phyloP scores from a whole-genome alignment of 2,329 filamentous ascomycete genomes.

The Pseudogymnoascus sp. region DNA sequence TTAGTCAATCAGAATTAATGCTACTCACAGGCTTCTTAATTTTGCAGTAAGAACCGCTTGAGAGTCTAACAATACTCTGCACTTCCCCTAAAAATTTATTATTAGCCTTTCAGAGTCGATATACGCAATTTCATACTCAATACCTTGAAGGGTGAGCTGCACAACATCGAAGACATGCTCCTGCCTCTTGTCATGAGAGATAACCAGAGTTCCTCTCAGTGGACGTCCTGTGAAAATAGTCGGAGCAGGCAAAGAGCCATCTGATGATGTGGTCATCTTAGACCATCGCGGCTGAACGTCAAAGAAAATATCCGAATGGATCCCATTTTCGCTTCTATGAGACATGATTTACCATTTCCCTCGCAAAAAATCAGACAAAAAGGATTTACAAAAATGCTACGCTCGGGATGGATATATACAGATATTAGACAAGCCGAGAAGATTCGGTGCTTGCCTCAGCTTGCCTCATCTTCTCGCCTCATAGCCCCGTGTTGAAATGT shows the following conservation, averaged over 20 bases:
- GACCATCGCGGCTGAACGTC: neutral
- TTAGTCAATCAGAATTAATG: neutral
- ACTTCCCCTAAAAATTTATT: conserved; percentile 1
- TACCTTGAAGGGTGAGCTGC: neutral
- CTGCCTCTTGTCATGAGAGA: conserved; percentile 1
- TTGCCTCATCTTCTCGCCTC: neutral
- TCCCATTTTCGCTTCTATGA: neutral
- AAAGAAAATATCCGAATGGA: neutral
- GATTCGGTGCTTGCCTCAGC: neutral
- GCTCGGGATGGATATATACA: neutral
- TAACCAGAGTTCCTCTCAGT: neutral
- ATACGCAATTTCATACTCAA: neutral
- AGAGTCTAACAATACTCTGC: neutral
- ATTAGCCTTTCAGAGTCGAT: neutral
- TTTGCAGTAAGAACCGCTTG: neutral
- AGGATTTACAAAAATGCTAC: neutral
- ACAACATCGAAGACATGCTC: neutral
- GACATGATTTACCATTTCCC: neutral
- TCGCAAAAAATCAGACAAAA: neutral
- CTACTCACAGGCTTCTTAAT: conserved; percentile 6
- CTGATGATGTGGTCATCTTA: neutral
- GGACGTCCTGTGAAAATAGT: neutral
- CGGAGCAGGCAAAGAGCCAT: neutral
- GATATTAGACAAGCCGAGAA: neutral
- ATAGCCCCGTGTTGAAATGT: neutral